Conservation (phyloP, 495 filamentous ascomycete species). For the Aspergillus leporis region DNA sequence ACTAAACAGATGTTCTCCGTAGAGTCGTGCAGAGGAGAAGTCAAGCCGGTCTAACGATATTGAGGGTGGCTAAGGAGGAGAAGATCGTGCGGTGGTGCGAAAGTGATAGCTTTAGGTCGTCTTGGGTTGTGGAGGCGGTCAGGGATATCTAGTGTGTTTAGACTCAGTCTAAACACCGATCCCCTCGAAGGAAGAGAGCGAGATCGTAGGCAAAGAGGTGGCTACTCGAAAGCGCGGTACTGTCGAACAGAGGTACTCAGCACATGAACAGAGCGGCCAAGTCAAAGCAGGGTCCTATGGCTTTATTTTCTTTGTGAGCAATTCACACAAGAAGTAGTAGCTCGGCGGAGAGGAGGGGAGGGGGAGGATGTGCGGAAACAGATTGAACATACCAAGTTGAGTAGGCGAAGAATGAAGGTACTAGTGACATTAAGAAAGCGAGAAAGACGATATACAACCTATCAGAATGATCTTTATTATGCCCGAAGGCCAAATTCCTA, state of each 20-base stretch:
- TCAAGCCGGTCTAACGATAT: not conserved
- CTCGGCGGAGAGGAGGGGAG: not conserved
- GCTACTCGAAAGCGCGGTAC: not conserved
- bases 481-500: not conserved
- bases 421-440: conserved; percentile 3
- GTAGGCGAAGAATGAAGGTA: not conserved
- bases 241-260: not conserved
- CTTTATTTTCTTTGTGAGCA: conserved; percentile 2
- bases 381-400: conserved; percentile 2
- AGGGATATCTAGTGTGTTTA: conserved; percentile 20
- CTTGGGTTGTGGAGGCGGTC: conserved; percentile 25
- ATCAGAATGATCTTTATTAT: not conserved
- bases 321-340: not conserved
- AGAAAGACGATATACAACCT: not conserved
- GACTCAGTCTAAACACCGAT: conserved; percentile 15
- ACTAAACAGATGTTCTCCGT: not conserved
- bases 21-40: not conserved
- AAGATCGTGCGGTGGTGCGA: conserved; percentile 9
- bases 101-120: conserved; percentile 4
- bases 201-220: not conserved
- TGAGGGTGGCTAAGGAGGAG: conserved; percentile 2
- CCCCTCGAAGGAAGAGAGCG: conserved; percentile 5
- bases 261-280: not conserved
- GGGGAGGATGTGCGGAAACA: not conserved
- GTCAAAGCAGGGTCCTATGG: not conserved